Percentiles rank a stretch among this genome's conserved stretches.
phyloP scores from a whole-genome alignment of 73 alveolate genomes.

The Paraurostyla sp. region DNA sequence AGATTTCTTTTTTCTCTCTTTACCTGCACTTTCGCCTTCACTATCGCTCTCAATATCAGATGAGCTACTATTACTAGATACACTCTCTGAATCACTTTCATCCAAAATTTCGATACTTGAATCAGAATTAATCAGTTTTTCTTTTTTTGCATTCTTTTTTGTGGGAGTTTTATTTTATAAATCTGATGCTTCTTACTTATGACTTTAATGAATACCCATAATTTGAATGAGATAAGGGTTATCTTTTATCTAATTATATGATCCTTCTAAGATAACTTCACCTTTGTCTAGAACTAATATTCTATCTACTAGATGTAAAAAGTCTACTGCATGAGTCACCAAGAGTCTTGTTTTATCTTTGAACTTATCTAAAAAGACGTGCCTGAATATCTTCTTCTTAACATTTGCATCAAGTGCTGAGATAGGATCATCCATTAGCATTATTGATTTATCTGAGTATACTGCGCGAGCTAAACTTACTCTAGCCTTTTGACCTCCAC shows the following conservation, averaged over 20 bases:
- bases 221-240: constrained; percentile 49
- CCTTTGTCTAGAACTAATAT: constrained; percentile 91
- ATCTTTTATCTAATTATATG: constrained; percentile 65
- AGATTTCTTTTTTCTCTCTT: background rate
- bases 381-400: constrained; percentile 88
- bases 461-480: constrained; percentile 97
- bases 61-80: background rate
- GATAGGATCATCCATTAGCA: constrained; percentile 92
- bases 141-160: background rate
- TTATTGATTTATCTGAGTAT: constrained; percentile 87
- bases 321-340: constrained; percentile 96
- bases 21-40: background rate
- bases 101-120: background rate
- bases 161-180: background rate
- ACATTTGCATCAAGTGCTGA: constrained; percentile 98
- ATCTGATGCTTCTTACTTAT: constrained; percentile 17
- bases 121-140: background rate
- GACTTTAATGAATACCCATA: constrained; percentile 43
- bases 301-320: constrained; percentile 86
- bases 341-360: constrained; percentile 91
- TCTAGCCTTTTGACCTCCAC: constrained; percentile 98
- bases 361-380: constrained; percentile 85
- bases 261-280: constrained; percentile 69
- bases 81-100: constrained; percentile 3
- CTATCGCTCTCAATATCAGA: constrained; percentile 14